Conservation (phyloP, 2,329 filamentous ascomycete genomes). For the Pseudocercospora fuligena region DNA sequence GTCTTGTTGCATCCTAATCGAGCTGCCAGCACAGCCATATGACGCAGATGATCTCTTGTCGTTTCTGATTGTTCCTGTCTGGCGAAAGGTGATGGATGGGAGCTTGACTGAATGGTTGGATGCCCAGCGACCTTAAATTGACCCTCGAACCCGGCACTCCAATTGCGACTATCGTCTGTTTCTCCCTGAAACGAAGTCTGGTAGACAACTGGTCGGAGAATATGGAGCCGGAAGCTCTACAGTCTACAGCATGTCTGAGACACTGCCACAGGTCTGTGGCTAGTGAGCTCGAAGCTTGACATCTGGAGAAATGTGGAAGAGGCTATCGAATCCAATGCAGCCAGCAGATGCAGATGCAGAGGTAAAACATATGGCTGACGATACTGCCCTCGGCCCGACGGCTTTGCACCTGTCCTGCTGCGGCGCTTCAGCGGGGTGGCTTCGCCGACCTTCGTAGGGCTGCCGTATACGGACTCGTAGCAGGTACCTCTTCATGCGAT, state of each 20-base stretch:
- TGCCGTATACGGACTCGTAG: neutral
- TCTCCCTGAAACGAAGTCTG: neutral
- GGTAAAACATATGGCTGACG: constrained; percentile 14
- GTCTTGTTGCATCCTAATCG: constrained; percentile 9
- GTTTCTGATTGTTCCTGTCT: neutral
- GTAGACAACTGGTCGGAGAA: constrained; percentile 8
- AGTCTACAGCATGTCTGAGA: neutral
- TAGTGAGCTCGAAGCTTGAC: constrained; percentile 5
- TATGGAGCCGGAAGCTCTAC: constrained; percentile 2
- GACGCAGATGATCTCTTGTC: constrained; percentile 21
- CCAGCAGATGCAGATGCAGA: constrained; percentile 16
- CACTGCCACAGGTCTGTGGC: constrained; percentile 8
- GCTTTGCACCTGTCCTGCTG: neutral
- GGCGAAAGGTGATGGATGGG: neutral
- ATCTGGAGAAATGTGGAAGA: neutral
- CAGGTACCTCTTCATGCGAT: constrained; percentile 3
- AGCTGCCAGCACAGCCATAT: constrained; percentile 13
- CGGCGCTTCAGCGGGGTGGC: constrained; percentile 1
- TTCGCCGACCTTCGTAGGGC: constrained; percentile 1
- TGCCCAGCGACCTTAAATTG: neutral
- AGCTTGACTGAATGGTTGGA: constrained; percentile 2
- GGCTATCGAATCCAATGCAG: constrained; percentile 19
- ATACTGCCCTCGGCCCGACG: constrained; percentile 5
- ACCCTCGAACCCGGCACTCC: constrained; percentile 7
- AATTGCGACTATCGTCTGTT: constrained; percentile 12